Evolutionary conservation across 495 filamentous ascomycete species (phyloP).

Genomic region (Eremomyces bilateralis): DNA sequence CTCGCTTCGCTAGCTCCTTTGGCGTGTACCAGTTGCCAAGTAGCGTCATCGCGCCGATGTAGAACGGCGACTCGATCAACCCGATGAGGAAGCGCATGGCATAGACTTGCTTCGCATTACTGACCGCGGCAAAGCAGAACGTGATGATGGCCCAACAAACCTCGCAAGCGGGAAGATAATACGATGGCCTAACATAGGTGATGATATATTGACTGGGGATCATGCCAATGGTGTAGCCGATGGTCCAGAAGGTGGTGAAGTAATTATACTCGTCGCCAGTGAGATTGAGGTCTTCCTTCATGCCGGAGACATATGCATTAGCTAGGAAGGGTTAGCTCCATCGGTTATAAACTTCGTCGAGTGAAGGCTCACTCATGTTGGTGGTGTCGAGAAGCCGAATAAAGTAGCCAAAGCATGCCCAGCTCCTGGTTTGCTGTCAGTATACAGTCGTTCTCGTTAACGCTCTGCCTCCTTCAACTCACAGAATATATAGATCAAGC

Average conservation of each 20-base stretch:
- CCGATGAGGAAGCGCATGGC: constrained; percentile 6
- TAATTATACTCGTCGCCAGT: constrained; percentile 13
- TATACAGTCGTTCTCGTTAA: too few species aligned
- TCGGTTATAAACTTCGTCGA: constrained; percentile 29
- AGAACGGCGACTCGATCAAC: constrained; percentile 25
- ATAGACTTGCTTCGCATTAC: constrained; percentile 1
- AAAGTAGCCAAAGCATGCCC: constrained; percentile 34
- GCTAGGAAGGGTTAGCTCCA: constrained; percentile 4
- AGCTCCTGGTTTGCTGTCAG: too few species aligned
- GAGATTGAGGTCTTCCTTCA: constrained; percentile 12
- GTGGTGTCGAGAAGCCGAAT: constrained; percentile 33
- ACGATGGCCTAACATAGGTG: constrained; percentile 30
- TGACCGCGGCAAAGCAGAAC: constrained; percentile 4
- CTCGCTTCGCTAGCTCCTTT: constrained; percentile 33
- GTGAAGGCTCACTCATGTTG: too few species aligned
- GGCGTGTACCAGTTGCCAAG: constrained; percentile 30
- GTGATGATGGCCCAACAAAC: constrained; percentile 10
- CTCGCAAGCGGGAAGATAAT: constrained; percentile 32
- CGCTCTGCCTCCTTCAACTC: too few species aligned
- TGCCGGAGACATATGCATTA: constrained; percentile 1
- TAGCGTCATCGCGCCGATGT: constrained; percentile 26
- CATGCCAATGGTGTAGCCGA: constrained; percentile 41
- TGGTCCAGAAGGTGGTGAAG: constrained; percentile 30
- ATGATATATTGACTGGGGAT: constrained; percentile 39
- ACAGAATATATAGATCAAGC: too few species aligned